Percentiles rank a stretch among this genome's conserved stretches.
These are phyloP conservation scores for Salix caprea DNA, from an alignment of 345 rosid genomes.

Conservation along the genomic window DNA sequence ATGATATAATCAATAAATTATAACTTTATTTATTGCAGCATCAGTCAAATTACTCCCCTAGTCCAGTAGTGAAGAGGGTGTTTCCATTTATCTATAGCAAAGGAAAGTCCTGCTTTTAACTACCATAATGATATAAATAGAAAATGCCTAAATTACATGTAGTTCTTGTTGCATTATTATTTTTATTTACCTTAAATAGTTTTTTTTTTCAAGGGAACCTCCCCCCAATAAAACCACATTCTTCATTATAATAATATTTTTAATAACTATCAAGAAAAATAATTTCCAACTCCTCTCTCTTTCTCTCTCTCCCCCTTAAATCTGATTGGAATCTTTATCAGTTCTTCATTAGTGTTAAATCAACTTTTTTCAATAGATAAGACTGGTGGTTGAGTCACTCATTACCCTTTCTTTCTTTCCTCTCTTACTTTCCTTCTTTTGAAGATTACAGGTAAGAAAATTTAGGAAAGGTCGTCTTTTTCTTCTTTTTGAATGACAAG, in stretches of 20 bases:
- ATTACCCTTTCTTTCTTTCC: not conserved
- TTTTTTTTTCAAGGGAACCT: not conserved
- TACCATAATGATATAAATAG: too few species aligned
- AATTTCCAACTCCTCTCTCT: not conserved
- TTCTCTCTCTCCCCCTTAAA: not conserved
- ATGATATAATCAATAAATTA: too few species aligned
- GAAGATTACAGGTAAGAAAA: slow-evolving; percentile 16
- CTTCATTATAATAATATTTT: not conserved
- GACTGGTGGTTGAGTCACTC: slow-evolving; percentile 46
- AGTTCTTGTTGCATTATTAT: too few species aligned
- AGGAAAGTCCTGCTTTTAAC: too few species aligned
- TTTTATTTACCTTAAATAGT: not conserved
- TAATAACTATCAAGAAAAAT: too few species aligned
- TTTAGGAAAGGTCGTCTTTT: not conserved
- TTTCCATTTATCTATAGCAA: too few species aligned
- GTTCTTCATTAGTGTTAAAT: slow-evolving; percentile 13
- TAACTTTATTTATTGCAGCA: too few species aligned
- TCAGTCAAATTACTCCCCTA: too few species aligned
- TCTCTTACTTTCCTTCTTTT: not conserved
- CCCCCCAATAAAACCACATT: not conserved
- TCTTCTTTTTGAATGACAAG: not conserved
- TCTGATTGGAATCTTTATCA: slow-evolving; percentile 28
- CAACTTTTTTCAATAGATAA: slow-evolving; percentile 18
- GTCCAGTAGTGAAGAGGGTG: too few species aligned
- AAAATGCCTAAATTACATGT: too few species aligned